Base-by-base conservation (phyloP, 106 monocot species). In the Acorus gramineus region DNA sequence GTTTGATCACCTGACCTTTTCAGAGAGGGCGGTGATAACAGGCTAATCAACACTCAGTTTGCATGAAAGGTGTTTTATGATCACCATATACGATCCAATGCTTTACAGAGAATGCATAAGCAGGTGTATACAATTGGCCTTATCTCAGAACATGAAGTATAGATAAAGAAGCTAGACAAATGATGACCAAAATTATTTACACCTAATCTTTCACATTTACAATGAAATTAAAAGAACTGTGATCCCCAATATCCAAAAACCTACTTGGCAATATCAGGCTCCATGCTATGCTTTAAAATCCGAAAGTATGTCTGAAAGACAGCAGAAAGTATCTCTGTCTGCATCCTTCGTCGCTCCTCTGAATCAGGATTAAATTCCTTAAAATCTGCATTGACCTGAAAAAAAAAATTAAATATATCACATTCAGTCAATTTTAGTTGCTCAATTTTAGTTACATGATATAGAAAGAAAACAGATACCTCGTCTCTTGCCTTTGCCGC, bases 301-400 rank as follows among this genome's bases (percentile, higher is more conserved):
- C 92, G 98, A 46, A 98, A 92, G 52, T 92, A 98, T 50, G 83
- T 92, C 68, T 85, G 79, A 79, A 98, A 98, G 67, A 92, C 63
- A 64, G 92, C 82, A 73, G 98, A 76, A 46, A 98, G 79, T 53
- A 85, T 84, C 74, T 92, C 92, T 55, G 91, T 79, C 44, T 98
- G 98, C 69, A 85, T 86, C 28, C 66, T 77, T 72, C 73, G 72
- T 64, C 74, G 67, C 49, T 92, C 92, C 14, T 77, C 65, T 42
- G 65, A 43, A 60, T 83, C 88, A 9, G 74, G 75, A 68, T 67
- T 73, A 81, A 87, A 98, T 49, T 87, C 73, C 78, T 78, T 92
- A 59, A 92, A 67, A 74, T 89, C 92, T 66, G 92, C 81, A 73
- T 42, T 79, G 57, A 92, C 86, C 91, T 92, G 72, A 14, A 75